These are phyloP conservation scores for Russula earlei DNA, from an alignment of 768 basidiomycete species.

Conservation along the genomic window DNA sequence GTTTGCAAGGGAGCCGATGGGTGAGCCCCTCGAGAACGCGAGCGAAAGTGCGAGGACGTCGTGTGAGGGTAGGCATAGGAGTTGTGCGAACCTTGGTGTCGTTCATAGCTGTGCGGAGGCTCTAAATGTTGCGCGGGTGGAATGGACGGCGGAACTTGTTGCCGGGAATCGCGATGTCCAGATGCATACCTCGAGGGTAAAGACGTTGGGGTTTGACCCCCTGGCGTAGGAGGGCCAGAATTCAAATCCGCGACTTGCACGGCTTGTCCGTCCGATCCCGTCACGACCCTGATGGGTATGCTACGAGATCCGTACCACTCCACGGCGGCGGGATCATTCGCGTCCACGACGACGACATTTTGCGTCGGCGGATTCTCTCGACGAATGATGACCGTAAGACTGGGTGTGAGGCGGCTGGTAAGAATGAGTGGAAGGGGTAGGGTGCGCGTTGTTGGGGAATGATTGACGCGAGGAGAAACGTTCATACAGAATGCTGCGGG, in stretches of 20 bases:
- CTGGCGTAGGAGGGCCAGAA: conserved; percentile 16
- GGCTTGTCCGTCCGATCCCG: conserved; percentile 41
- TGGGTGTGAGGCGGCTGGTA: conserved; percentile 21
- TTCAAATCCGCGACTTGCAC: conserved; percentile 42
- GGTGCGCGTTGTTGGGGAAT: conserved; percentile 23
- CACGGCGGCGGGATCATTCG: conserved; percentile 37
- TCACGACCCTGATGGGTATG: conserved; percentile 37
- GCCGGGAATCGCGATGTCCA: conserved; percentile 23
- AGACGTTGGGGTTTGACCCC: conserved; percentile 12
- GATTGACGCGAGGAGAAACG: conserved; percentile 43
- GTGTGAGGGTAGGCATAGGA: conserved; percentile 2
- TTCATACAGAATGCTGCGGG: conserved; percentile 64
- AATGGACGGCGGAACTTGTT: conserved; percentile 23
- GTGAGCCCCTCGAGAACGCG: conserved; percentile 13
- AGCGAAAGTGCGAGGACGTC: conserved; percentile 7
- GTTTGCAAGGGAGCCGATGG: conserved; percentile 14
- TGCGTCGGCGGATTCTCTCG: conserved; percentile 4
- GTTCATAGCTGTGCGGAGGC: conserved; percentile 8
- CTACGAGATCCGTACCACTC: conserved; percentile 43
- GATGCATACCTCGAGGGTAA: conserved; percentile 20
- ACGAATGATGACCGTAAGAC: conserved; percentile 2
- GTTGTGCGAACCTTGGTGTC: conserved; percentile 8
- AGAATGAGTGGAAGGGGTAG: conserved; percentile 21
- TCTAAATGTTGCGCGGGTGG: conserved; percentile 20
- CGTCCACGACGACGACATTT: conserved; percentile 22